Evolutionary conservation across 2,329 filamentous ascomycete species (phyloP).

Genomic region (Aspergillus uvarum): DNA sequence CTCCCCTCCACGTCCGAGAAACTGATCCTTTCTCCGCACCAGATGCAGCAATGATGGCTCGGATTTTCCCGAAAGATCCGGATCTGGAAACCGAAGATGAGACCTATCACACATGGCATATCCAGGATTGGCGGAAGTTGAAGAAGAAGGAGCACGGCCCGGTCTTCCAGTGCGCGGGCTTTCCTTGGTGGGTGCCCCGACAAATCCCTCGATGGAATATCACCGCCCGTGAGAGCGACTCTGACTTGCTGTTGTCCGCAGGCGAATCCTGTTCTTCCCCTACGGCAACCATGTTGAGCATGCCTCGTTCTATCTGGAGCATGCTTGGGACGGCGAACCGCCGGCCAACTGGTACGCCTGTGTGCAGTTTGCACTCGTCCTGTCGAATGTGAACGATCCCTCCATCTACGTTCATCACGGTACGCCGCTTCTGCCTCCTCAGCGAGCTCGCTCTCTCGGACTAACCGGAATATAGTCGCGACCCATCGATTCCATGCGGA

Average conservation of each 20-base stretch:
- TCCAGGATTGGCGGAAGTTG: slow-evolving; percentile 76
- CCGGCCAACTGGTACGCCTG: slow-evolving; percentile 96
- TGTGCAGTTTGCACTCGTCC: slow-evolving; percentile 88
- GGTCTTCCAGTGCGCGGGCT: slow-evolving; percentile 78
- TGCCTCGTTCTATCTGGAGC: slow-evolving; percentile 93
- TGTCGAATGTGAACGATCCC: slow-evolving; percentile 95
- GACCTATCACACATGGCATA: slow-evolving; percentile 77
- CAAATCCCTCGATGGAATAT: neutral
- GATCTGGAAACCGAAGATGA: slow-evolving; percentile 80
- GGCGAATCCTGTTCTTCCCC: slow-evolving; percentile 93
- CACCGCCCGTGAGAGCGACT: slow-evolving; percentile 23
- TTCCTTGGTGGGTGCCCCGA: slow-evolving; percentile 70
- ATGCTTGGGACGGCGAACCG: slow-evolving; percentile 75
- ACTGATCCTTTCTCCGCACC: slow-evolving; percentile 20
- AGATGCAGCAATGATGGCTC: slow-evolving; percentile 84
- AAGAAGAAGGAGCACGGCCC: slow-evolving; percentile 84
- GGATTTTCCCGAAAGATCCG: slow-evolving; percentile 71
- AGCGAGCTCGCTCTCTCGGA: slow-evolving; percentile 8
- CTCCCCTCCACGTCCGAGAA: slow-evolving; percentile 2
- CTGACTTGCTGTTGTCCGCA: slow-evolving; percentile 34
- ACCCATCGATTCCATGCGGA: slow-evolving; percentile 95
- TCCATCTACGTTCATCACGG: slow-evolving; percentile 73
- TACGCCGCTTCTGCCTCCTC: slow-evolving; percentile 33
- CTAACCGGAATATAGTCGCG: slow-evolving; percentile 54
- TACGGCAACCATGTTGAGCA: slow-evolving; percentile 92